A percentile compares a stretch with the other conserved stretches of the same genome.
These are phyloP conservation scores for Durotheca rogersii DNA, from an alignment of 495 filamentous ascomycete species.

Conservation along the genomic window DNA sequence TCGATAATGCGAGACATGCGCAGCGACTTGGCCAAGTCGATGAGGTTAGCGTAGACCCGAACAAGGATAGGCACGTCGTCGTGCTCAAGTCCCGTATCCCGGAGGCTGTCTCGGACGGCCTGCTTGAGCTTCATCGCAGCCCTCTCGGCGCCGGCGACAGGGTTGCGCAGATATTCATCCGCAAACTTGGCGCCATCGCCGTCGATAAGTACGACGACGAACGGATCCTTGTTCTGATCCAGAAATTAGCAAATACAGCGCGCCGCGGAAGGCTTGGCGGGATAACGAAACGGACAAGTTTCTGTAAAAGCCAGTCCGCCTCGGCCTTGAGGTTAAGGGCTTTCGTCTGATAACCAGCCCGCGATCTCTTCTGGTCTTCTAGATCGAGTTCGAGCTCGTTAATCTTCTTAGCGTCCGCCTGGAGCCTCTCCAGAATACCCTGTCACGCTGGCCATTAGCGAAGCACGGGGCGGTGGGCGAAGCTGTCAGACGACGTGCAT, in stretches of 20 bases:
- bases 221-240: slow-evolving; percentile 29
- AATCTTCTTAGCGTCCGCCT: slow-evolving; percentile 27
- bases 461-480: background rate
- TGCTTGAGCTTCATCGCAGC: slow-evolving; percentile 35
- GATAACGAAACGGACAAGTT: slow-evolving; percentile 27
- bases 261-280: background rate
- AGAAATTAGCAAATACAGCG: slow-evolving; percentile 10
- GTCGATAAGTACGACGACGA: slow-evolving; percentile 38
- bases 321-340: slow-evolving; percentile 26
- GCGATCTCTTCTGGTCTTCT: slow-evolving; percentile 33
- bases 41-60: slow-evolving; percentile 38
- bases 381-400: slow-evolving; percentile 34
- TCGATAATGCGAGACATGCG: slow-evolving; percentile 34
- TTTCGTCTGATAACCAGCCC: slow-evolving; percentile 26
- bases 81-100: slow-evolving; percentile 26
- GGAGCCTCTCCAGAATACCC: slow-evolving; percentile 24
- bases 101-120: slow-evolving; percentile 30
- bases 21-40: slow-evolving; percentile 34
- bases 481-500: slow-evolving; percentile 8
- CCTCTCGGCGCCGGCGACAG: slow-evolving; percentile 29
- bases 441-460: slow-evolving; percentile 10
- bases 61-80: slow-evolving; percentile 37
- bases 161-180: slow-evolving; percentile 35
- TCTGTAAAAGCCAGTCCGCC: slow-evolving; percentile 20
- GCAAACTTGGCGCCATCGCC: slow-evolving; percentile 38